phyloP scores from a whole-genome alignment of 148 eudicot species.

The Rheum nobile region DNA sequence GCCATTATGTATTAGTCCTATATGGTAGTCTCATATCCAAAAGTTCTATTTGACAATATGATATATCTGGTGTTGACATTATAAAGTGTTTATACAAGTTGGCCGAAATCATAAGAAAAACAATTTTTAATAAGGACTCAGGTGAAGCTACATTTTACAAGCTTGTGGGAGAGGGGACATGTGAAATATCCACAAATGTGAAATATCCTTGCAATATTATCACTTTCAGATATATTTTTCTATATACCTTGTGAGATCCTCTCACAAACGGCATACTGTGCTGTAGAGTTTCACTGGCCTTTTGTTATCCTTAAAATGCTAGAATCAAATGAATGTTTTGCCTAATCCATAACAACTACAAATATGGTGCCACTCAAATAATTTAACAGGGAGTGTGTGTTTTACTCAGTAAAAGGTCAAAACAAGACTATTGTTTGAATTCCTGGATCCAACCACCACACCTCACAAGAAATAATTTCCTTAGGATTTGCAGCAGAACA shows the following conservation, averaged over 20 bases:
- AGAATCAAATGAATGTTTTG: neutral
- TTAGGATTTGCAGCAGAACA: neutral
- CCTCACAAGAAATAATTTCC: neutral
- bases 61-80: neutral
- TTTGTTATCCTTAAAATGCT: neutral
- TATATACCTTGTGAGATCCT: neutral
- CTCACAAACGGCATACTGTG: neutral
- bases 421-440: neutral
- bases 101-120: neutral
- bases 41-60: neutral
- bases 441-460: too few species aligned
- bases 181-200: neutral
- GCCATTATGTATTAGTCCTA: neutral
- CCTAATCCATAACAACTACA: neutral
- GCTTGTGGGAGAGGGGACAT: neutral
- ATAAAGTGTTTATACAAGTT: neutral
- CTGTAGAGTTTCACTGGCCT: neutral
- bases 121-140: neutral
- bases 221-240: neutral
- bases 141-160: neutral
- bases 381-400: neutral
- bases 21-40: neutral
- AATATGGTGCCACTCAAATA: neutral
- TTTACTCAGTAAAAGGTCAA: neutral
- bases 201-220: neutral